Evolutionary conservation across 345 rosid species (phyloP).

Genomic region (Hibiscus syriacus): DNA sequence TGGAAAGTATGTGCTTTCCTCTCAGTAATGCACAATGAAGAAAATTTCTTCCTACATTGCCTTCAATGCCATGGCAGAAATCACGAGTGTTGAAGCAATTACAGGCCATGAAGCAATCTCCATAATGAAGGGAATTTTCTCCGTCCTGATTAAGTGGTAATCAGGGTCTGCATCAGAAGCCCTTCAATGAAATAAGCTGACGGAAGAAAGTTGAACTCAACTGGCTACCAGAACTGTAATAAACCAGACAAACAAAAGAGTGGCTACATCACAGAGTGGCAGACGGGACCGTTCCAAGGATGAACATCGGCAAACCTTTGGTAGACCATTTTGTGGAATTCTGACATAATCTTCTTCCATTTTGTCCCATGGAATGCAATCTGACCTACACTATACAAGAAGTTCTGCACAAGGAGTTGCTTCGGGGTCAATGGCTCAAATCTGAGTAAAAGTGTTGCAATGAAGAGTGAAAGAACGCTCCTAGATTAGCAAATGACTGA

Average conservation of each 20-base stretch:
- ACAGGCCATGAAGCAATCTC: slow-evolving; percentile 61
- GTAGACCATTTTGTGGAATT: slow-evolving; percentile 45
- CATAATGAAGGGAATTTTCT: slow-evolving; percentile 55
- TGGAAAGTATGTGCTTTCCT: too few species aligned
- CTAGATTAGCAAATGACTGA: slow-evolving; percentile 62
- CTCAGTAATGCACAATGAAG: too few species aligned
- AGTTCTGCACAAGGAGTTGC: slow-evolving; percentile 61
- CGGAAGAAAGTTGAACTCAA: slow-evolving; percentile 24
- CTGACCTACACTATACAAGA: slow-evolving; percentile 41
- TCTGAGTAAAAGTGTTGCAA: too few species aligned
- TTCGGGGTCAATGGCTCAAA: not conserved
- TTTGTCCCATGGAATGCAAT: slow-evolving; percentile 35
- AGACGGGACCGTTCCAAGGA: slow-evolving; percentile 59
- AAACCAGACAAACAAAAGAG: slow-evolving; percentile 39
- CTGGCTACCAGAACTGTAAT: slow-evolving; percentile 7
- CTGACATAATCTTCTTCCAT: slow-evolving; percentile 54
- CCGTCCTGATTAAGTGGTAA: slow-evolving; percentile 62
- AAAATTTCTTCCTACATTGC: too few species aligned
- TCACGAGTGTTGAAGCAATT: slow-evolving; percentile 37
- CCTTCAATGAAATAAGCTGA: slow-evolving; percentile 61
- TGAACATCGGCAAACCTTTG: slow-evolving; percentile 43
- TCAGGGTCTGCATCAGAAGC: slow-evolving; percentile 57
- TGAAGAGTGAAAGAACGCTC: slow-evolving; percentile 47
- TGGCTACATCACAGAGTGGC: slow-evolving; percentile 41
- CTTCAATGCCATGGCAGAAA: slow-evolving; percentile 49